Evolutionary conservation across 495 filamentous ascomycete genomes (phyloP).

Genomic region (Neurospora tetrasperma): DNA sequence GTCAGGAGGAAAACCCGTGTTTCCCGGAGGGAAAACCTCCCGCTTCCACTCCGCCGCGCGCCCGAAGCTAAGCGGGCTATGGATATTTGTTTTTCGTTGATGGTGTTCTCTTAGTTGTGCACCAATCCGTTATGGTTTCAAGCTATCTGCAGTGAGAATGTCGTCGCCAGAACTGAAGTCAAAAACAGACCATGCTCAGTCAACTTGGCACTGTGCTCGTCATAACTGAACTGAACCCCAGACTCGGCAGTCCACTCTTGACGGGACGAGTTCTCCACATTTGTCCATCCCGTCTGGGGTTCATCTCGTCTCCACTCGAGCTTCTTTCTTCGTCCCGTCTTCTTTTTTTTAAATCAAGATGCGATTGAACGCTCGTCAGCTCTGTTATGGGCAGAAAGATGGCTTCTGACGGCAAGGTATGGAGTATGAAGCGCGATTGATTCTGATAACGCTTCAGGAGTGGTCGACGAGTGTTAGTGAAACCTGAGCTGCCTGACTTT

Average conservation of each 20-base stretch:
- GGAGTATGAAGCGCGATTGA: background rate
- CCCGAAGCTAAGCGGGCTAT: no score
- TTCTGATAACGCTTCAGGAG: background rate
- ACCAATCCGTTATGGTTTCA: no score
- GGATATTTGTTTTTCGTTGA: no score
- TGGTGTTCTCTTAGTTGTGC: no score
- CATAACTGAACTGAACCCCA: background rate
- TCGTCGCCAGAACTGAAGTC: no score
- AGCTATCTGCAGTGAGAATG: no score
- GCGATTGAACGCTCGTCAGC: background rate
- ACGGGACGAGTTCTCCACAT: background rate
- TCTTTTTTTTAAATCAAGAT: background rate
- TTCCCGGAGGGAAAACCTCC: no score
- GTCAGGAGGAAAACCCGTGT: no score
- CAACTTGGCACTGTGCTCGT: background rate
- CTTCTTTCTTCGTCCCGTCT: background rate
- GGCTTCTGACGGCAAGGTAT: background rate
- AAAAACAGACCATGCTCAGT: no score
- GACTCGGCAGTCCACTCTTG: background rate
- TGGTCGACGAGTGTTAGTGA: background rate
- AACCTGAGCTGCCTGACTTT: background rate
- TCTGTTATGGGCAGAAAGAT: background rate
- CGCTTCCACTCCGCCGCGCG: no score
- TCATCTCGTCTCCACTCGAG: background rate
- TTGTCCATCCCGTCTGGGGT: background rate